Base-by-base conservation (phyloP, 495 filamentous ascomycete species). In the Aspergillus avenaceus region DNA sequence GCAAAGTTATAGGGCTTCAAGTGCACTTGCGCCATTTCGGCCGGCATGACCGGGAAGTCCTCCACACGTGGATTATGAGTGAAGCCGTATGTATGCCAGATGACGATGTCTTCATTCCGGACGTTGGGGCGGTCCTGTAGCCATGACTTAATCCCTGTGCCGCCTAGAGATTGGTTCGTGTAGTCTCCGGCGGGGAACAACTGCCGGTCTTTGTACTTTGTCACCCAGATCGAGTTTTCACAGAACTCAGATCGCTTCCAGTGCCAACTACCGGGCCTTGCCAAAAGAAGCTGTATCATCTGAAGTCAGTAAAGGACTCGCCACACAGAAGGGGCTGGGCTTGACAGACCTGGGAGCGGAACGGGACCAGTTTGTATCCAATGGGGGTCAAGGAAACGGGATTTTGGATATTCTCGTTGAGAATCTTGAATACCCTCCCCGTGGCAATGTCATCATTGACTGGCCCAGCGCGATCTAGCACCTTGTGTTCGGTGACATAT, bases 141-240 rank as follows among this genome's bases (percentile, higher is more conserved):
- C 46, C 52, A 50, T 2, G 46, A 45, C 28, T 38, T 49, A 23
- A 56, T 50, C 11, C 50, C 55, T 11, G 62, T 60, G 0, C 82
- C 84, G 16, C 78, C 79, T 4, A 47, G 38, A 12, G 77, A 83
- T 68, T 92, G 88, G 57, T 90, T 91, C 5, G 88, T 92, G 63
- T 87, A 90, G 58, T 80, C 75, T 1, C 88, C 88, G n/a, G 36
- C 36, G 36, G 28, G 28, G 28, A 31, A 31, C n/a, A 31, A 13
- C 8, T 31, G 28, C n/a, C n/a, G n/a, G n/a, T n/a, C n/a, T n/a
- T n/a, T n/a, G n/a, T n/a, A n/a, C n/a, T n/a, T n/a, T n/a, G n/a
- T n/a, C n/a, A n/a, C n/a, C n/a, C n/a, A n/a, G n/a, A n/a, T n/a
- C n/a, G n/a, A n/a, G n/a, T n/a, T n/a, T n/a, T n/a, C n/a, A n/a